Base-by-base conservation (phyloP, 2,329 filamentous ascomycete genomes). In the Blumeria graminis region DNA sequence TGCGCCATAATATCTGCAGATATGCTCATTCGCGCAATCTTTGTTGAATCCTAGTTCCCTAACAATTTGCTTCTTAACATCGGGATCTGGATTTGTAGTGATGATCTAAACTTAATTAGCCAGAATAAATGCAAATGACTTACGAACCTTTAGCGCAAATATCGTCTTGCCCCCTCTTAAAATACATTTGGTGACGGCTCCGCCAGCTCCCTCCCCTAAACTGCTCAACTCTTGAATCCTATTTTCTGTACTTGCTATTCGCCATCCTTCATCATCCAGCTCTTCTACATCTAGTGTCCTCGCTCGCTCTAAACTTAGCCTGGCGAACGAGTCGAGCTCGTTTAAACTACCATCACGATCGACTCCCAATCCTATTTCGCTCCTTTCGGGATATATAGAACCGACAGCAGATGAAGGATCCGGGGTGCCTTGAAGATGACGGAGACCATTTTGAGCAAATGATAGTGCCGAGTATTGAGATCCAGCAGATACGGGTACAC, bases 41-140 rank as follows among this genome's bases (percentile, higher is more conserved):
- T 95, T 95, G 75, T 98, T 98, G 76, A 96, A 98, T 60, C 86
- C 86, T 56, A 98, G 75, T 69, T 98, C 92, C 66, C 92, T 84
- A 58, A 96, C 79, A 63, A 98, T 98, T 70, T 98, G 92, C 68
- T 94, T 95, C 75, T 95, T 96, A 59, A 96, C 87, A 67, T 95
- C 90, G 11, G 92, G 90, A 63, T 98, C 92, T 1, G 92, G 92
- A 67, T 96, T 94, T 36, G 92, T 95, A 2, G 92, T 98, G 67
- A 98, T 98, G 65, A 98, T 84, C 90, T 94, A 60, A 2, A 57
- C 56, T 51, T 58, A n/a, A 28, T 52, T 54, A 51, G 43, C 9
- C 18, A 14, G 39, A 16, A 28, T 28, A 10, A 39, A 51, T 7
- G 16, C 7, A 22, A 2, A 14, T 54, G 10, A 22, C 6, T 22